phyloP scores from a whole-genome alignment of 345 rosid genomes.

The Euphorbia lathyris region DNA sequence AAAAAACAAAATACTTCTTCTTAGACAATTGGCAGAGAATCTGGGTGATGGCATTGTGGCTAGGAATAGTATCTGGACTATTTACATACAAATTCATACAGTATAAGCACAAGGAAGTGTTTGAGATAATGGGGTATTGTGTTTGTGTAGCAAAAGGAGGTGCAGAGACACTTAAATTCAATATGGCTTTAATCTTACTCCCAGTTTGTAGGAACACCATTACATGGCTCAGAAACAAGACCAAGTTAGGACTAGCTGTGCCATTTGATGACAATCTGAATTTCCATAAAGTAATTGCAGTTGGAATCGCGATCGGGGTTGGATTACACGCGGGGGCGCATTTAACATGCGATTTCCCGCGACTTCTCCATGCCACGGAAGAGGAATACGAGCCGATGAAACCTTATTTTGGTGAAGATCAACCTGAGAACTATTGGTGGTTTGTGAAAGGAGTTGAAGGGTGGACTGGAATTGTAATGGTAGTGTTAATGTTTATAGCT shows the following conservation, averaged over 20 bases:
- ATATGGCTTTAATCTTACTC: slow-evolving; percentile 77
- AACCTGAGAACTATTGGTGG: slow-evolving; percentile 69
- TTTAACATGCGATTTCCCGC: slow-evolving; percentile 77
- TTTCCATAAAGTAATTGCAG: slow-evolving; percentile 80
- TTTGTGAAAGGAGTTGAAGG: slow-evolving; percentile 81
- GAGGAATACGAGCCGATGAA: slow-evolving; percentile 57
- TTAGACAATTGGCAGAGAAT: slow-evolving; percentile 82
- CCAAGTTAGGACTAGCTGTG: slow-evolving; percentile 59
- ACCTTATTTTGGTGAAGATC: slow-evolving; percentile 52
- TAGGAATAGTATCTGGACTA: slow-evolving; percentile 52
- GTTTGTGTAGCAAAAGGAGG: slow-evolving; percentile 84
- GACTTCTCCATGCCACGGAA: slow-evolving; percentile 53
- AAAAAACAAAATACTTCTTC: slow-evolving; percentile 52
- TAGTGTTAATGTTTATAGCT: slow-evolving; percentile 73
- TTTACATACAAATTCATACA: slow-evolving; percentile 72
- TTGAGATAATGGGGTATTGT: slow-evolving; percentile 79
- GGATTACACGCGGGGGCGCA: slow-evolving; percentile 69
- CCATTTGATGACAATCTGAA: slow-evolving; percentile 88
- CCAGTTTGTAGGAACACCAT: slow-evolving; percentile 88
- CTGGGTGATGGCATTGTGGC: slow-evolving; percentile 77
- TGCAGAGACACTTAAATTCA: slow-evolving; percentile 81
- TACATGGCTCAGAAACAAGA: slow-evolving; percentile 89
- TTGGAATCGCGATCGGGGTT: slow-evolving; percentile 57
- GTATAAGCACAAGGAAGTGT: slow-evolving; percentile 50
- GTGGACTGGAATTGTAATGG: slow-evolving; percentile 67